These are phyloP conservation scores for Picea abies DNA, from an alignment of 83 land plant species.

Conservation along the genomic window DNA sequence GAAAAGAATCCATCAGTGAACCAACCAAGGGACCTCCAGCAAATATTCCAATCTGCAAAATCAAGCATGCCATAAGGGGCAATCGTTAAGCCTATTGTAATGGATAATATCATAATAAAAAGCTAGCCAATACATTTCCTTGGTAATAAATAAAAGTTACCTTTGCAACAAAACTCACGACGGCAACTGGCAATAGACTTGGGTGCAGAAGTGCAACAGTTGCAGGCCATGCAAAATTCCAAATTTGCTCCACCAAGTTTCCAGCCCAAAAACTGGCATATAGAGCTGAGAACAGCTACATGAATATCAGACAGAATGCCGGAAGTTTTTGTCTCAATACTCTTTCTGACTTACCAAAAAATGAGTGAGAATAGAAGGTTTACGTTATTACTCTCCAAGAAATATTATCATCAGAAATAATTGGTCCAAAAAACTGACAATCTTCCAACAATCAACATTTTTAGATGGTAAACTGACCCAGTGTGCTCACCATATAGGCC, in stretches of 20 bases:
- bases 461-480: background rate
- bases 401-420: background rate
- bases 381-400: background rate
- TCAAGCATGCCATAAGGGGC: slow-evolving; percentile 8
- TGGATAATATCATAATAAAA: background rate
- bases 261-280: slow-evolving; percentile 76
- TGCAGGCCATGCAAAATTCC: slow-evolving; percentile 91
- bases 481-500: slow-evolving; percentile 77
- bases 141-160: slow-evolving; percentile 22
- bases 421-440: background rate
- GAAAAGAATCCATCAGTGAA: slow-evolving; percentile 75
- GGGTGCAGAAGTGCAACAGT: slow-evolving; percentile 81
- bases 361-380: background rate
- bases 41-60: slow-evolving; percentile 71
- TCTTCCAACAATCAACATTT: background rate
- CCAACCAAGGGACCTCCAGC: slow-evolving; percentile 86
- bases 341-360: background rate
- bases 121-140: slow-evolving; percentile 10
- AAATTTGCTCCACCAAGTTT: slow-evolving; percentile 77
- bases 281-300: slow-evolving; percentile 46
- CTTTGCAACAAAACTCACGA: slow-evolving; percentile 77
- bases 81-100: background rate
- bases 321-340: too few species aligned
- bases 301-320: background rate
- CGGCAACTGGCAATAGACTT: slow-evolving; percentile 89